Conservation (phyloP, 768 basidiomycete genomes). For the Strobilomyces dryophilus region DNA sequence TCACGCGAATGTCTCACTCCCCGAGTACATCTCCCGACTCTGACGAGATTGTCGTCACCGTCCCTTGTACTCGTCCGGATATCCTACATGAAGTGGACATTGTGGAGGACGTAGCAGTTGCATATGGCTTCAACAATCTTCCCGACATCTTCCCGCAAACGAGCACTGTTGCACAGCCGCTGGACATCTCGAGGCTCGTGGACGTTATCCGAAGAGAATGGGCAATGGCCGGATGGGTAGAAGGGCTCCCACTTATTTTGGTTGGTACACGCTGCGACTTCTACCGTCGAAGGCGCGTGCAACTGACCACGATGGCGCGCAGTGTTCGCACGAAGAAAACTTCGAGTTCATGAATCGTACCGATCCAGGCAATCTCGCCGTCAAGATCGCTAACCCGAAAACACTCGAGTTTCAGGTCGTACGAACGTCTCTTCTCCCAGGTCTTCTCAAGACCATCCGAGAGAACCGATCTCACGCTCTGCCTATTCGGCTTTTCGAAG, state of each 20-base stretch:
- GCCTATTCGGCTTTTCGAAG: conserved; percentile 91
- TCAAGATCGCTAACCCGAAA: conserved; percentile 96
- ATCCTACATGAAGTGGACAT: conserved; percentile 98
- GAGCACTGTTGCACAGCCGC: conserved; percentile 90
- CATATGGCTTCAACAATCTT: conserved; percentile 96
- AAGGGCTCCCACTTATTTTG: conserved; percentile 90
- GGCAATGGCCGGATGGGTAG: conserved; percentile 94
- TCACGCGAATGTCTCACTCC: conserved; percentile 81
- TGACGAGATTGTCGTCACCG: conserved; percentile 70
- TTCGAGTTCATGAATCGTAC: conserved; percentile 87
- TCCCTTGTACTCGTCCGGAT: conserved; percentile 96
- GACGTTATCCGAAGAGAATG: conserved; percentile 89
- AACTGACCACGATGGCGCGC: conserved; percentile 7
- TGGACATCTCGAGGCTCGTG: conserved; percentile 83
- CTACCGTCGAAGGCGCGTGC: not conserved
- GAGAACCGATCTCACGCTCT: conserved; percentile 94
- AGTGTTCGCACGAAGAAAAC: conserved; percentile 99
- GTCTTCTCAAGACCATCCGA: conserved; percentile 92
- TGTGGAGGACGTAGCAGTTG: conserved; percentile 97
- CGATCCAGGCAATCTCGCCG: conserved; percentile 77
- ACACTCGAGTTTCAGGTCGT: conserved; percentile 98
- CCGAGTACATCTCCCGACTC: conserved; percentile 39
- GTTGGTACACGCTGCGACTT: conserved; percentile 57
- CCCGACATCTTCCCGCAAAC: conserved; percentile 89
- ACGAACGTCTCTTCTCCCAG: conserved; percentile 91